Conservation (phyloP, 345 rosid genomes). For the Trapa incisa region DNA sequence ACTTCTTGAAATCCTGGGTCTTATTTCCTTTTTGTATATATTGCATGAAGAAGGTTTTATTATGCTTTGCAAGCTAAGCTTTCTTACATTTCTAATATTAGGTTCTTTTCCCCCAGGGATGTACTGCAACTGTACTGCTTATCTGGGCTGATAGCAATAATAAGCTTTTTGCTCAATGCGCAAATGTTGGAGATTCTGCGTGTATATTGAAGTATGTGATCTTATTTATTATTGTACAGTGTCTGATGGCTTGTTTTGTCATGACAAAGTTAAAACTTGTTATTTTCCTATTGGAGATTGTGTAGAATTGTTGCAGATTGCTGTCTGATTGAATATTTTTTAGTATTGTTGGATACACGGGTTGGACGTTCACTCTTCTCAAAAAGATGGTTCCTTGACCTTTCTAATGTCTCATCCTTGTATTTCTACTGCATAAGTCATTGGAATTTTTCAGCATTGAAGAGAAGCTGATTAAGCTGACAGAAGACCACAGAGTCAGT, state of each 20-base stretch:
- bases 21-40: background rate
- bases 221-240: constrained; percentile 5
- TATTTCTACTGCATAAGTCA: constrained; percentile 11
- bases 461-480: constrained; percentile 65
- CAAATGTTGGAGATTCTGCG: constrained; percentile 91
- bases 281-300: background rate
- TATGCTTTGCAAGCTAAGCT: background rate
- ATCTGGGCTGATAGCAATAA: constrained; percentile 53
- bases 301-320: background rate
- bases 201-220: constrained; percentile 65
- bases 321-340: background rate
- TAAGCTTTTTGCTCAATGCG: constrained; percentile 69
- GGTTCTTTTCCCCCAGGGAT: constrained; percentile 54
- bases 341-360: background rate
- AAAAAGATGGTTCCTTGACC: background rate
- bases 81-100: background rate
- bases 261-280: background rate
- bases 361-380: background rate
- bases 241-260: background rate
- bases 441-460: constrained; percentile 45
- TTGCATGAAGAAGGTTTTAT: background rate
- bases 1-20: background rate
- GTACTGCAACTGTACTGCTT: constrained; percentile 87
- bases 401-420: background rate
- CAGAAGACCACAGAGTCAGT: constrained; percentile 76